Evolutionary conservation across 805 yeast genomes (phyloP), one percentile per base, ranked within the genome.

Genomic region (Barnettozyma populi): DNA sequence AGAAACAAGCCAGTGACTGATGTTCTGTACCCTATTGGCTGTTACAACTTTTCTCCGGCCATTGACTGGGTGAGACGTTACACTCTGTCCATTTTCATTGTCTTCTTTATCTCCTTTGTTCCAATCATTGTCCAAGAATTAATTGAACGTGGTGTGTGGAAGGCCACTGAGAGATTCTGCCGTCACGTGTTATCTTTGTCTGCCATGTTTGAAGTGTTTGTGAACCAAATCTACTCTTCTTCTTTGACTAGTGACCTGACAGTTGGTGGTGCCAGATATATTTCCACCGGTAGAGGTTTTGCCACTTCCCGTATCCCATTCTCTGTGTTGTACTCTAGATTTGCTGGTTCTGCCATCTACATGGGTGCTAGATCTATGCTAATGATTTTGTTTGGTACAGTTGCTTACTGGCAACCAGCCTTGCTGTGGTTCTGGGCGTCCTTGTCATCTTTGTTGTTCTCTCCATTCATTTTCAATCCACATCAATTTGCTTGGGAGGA

Each of bases 361-460:
- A 78, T 84, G 82, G 95, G 95, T 70, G 84, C 88, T 19, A 80
- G 90, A 74, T 78, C 81, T 44, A 72, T 84, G 78, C 64, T 86
- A 64, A 79, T 85, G 75, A 74, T 85, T 54, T 66, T 84, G 52
- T 84, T 84, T 52, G 89, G 86, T 61, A 78, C 90, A 18, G 80
- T 81, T 57, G 76, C 90, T 25, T 82, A 80, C 61, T 86, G 98
- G 98, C 95, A 88, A 70, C 85, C 96, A 21, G 87, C 97, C 38
- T 74, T 94, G 59, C 69, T 92, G 54, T 94, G 97, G 97, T 94
- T 94, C 80, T 94, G 98, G 97, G 84, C 94, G 50, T 85, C 96
- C 18, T 73, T 90, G 58, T 75, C 90, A 42, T 87, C 98, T 3
- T 76, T 94, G 71, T 78, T 89, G 71, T 80, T 89, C 58, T 84